Base-by-base conservation (phyloP, 768 basidiomycete species). In the Mycena polygramma region DNA sequence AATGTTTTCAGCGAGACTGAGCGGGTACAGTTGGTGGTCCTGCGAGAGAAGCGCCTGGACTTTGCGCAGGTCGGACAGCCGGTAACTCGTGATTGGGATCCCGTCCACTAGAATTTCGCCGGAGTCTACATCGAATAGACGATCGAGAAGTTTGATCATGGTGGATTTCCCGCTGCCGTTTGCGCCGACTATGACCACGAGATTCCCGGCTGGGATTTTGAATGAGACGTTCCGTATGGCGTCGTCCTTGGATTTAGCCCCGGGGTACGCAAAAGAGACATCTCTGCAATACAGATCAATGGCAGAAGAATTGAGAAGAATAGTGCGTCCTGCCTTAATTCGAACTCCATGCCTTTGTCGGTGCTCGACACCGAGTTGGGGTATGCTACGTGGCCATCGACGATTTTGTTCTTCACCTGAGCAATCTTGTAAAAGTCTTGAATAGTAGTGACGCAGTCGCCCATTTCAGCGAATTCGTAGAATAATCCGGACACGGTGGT, bases 1-100 rank as follows among this genome's bases (percentile, higher is more conserved):
- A 15, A 85, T 79, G 49, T 84, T 85, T 49, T 85, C 84, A 35
- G 72, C 67, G 7, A 85, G 55, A 0, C 81, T 76, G 9, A 85
- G 69, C 1, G 82, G 81, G 66, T 80, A 81, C 1, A 83, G 65
- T 9, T 68, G 66, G 63, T 81, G 83, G 9, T 81, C 78, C 68
- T 86, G 85, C 0, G 78, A 75, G 0, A 86, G 77, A 24, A 79
- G 76, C 8, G 82, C 81, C 6, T 77, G 81, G 0, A 78, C 76
- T 13, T 66, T 59, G 3, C 80, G 78, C 19, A 86, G 68, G 45
- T 79, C 78, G 4, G 73, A 66, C 13, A 79, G 60, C 1, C 49
- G 68, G 57, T 81, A 84, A 7, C 75, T 67, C 39, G 73, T 59
- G 20, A 83, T 76, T 1, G 79, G 76, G 26, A 73, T 46, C 7